Evolutionary conservation across 2,329 filamentous ascomycete genomes (phyloP), one percentile per base, ranked within the genome.

Genomic region (Aspergillus intermedius): DNA sequence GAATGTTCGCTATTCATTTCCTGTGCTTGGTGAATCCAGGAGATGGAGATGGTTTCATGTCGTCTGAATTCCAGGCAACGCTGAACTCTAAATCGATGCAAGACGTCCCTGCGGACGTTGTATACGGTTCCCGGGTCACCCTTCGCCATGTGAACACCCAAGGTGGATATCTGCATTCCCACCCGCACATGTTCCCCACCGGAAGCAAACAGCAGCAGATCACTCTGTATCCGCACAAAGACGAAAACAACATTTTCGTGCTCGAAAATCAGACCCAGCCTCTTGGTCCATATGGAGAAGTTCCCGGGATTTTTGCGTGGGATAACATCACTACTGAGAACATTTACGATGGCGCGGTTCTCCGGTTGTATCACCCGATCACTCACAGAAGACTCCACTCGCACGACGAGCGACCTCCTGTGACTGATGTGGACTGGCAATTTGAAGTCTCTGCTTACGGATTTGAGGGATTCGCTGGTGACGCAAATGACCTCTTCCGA

Each of bases 191-290:
- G 93, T 98, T 97, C 67, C 93, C 93, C 3, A 88, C 84, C 7
- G 93, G 93, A 57, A 96, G 90, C 78, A 94, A 96, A 77, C 94
- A 98, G 74, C 93, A 98, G 70, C 93, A 98, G 69, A 89, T 98
- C 60, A 98, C 93, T 1, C 82, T 98, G 3, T 98, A 98, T 63
- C 93, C 93, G 6, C 93, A 98, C 79, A 97, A 97, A 78, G 93
- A 98, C 62, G 89, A 95, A 66, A 98, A 98, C 79, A 98, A 98
- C 67, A 61, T 95, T 49, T 98, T 88, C 82, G 73, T 96, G 32
- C 67, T 97, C 49, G 93, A 98, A 76, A 98, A 98, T 69, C 88
- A 94, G 73, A 98, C 93, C 7, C 89, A 96, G 64, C 93, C 93
- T 8, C 76, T 93, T 15, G 84, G 83, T 49, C 74, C 81, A 47